Evolutionary conservation across 1,284 basidiomycete species (phyloP), one percentile per base, ranked within the genome.

Genomic region (Malassezia dermatis): DNA sequence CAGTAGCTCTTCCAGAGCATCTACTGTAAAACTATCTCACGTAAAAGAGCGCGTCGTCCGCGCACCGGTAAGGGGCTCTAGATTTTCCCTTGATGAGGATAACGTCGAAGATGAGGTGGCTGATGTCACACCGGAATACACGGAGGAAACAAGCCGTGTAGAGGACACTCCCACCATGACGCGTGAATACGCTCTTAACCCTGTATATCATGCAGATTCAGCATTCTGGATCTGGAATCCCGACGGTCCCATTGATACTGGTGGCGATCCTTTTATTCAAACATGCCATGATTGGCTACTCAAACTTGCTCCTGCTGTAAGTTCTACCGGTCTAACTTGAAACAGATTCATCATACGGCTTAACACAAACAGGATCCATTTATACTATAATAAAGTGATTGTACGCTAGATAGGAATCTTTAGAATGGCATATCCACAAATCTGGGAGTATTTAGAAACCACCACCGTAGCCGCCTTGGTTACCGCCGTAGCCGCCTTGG

Each of bases 221-320:
- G 43, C 44, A 2, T 17, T 57, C 11, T 57, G 55, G 48, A 24
- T 52, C 4, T 57, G 55, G 55, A 46, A 46, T 8, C 49, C 55
- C 1, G 55, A 57, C 21, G 55, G 55, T 13, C 55, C 55, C 1
- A 30, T 57, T 8, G 55, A 57, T 31, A 2, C 8, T 1, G 55
- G 55, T 12, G 44, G 41, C 30, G 49, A 57, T 27, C 35, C 28
- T 5, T 57, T 41, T 19, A 37, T 52, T 0, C 50, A 43, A 8
- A 52, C 50, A 3, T 52, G 49, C 8, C 12, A 30, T 17, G 50
- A 57, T 27, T 57, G 55, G 55, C 26, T 57, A 2, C 11, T 13
- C 7, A 32, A 23, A n/a, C 24, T 57, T 5, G 49, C 50, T 28
- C 49, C 55, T 3, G 19, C 32, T 11, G 55, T 57, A 52, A 23